phyloP scores from a whole-genome alignment of 495 filamentous ascomycete species.

The Copromyces sp. region DNA sequence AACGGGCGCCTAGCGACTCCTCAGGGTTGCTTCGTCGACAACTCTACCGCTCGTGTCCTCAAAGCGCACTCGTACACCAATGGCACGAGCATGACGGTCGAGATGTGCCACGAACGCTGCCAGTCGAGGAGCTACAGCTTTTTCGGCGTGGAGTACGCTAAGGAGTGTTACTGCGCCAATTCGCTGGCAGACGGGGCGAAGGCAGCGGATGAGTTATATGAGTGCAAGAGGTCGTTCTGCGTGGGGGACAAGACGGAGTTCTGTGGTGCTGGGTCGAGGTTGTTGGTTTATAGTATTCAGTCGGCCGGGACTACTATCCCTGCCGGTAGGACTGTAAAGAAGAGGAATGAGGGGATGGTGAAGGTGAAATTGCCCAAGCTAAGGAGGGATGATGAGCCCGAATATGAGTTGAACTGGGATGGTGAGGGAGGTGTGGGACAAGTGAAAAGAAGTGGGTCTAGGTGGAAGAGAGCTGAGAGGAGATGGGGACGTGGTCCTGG shows the following conservation, averaged over 20 bases:
- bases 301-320: neutral
- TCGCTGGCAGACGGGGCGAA: neutral
- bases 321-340: neutral
- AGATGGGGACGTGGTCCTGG: neutral
- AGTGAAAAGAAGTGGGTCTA: neutral
- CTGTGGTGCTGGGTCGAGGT: slow-evolving; percentile 16
- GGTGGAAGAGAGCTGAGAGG: neutral
- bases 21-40: slow-evolving; percentile 6
- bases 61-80: slow-evolving; percentile 4
- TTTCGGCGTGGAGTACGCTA: slow-evolving; percentile 21
- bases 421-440: neutral
- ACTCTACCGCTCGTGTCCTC: neutral
- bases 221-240: slow-evolving; percentile 20
- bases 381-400: neutral
- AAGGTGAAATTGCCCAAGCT: neutral
- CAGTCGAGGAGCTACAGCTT: slow-evolving; percentile 6
- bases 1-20: neutral
- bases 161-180: slow-evolving; percentile 23
- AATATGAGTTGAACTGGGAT: neutral
- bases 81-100: slow-evolving; percentile 16
- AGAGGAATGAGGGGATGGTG: neutral
- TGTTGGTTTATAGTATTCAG: slow-evolving; percentile 10
- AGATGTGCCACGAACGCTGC: slow-evolving; percentile 25
- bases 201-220: slow-evolving; percentile 3
- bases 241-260: slow-evolving; percentile 14